These are phyloP conservation scores for Phytophthora pisi DNA, from an alignment of 352 stramenopile genomes.

Conservation along the genomic window DNA sequence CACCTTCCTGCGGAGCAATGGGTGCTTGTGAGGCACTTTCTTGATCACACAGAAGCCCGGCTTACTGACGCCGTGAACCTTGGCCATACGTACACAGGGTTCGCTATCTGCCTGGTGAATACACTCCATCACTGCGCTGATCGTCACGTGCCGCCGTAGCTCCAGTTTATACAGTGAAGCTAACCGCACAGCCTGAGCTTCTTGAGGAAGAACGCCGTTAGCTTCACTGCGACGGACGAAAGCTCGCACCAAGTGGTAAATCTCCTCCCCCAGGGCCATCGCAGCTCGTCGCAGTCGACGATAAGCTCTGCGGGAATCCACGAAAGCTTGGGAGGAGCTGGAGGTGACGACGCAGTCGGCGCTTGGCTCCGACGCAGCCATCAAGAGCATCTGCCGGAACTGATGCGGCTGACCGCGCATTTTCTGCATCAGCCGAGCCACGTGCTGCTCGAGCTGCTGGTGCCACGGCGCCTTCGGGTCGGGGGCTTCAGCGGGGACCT, in stretches of 20 bases:
- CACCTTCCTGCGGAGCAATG: conserved; percentile 4
- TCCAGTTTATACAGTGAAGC: conserved; percentile 69
- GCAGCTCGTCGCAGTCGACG: conserved; percentile 41
- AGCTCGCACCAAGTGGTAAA: conserved; percentile 46
- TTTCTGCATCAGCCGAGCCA: conserved; percentile 50
- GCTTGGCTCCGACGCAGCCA: conserved; percentile 31
- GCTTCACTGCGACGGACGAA: conserved; percentile 54
- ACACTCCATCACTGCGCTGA: conserved; percentile 46
- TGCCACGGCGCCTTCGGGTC: conserved; percentile 43
- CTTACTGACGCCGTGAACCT: not conserved
- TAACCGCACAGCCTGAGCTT: conserved; percentile 55
- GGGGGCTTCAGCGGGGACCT: conserved; percentile 7
- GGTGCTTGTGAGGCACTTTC: conserved; percentile 9
- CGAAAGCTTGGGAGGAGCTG: conserved; percentile 4
- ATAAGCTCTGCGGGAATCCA: conserved; percentile 41
- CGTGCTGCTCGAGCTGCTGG: conserved; percentile 49
- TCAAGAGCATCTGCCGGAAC: conserved; percentile 41
- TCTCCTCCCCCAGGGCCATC: conserved; percentile 45
- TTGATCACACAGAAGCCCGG: conserved; percentile 4
- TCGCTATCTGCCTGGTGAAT: conserved; percentile 27
- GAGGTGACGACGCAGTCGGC: conserved; percentile 14
- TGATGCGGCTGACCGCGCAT: conserved; percentile 42
- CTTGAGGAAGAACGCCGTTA: conserved; percentile 45
- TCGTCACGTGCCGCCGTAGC: conserved; percentile 58
- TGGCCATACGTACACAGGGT: not conserved